Base-by-base conservation (phyloP, 1,284 basidiomycete genomes). In the Leccinum fallax region DNA sequence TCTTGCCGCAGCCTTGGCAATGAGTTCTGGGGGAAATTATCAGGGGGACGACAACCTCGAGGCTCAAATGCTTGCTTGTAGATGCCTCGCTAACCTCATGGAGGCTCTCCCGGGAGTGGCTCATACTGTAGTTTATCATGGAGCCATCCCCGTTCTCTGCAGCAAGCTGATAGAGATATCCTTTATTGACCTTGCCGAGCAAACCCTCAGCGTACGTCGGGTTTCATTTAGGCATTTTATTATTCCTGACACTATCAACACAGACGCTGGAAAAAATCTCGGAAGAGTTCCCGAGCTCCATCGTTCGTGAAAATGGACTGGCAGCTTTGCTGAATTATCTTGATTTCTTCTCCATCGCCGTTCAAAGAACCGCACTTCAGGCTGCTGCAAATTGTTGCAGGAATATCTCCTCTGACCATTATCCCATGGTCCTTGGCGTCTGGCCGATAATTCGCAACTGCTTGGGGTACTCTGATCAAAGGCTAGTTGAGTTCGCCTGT, bases 201-300 rank as follows among this genome's bases (percentile, higher is more conserved):
- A 98, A 78, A 97, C 95, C 6, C 79, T 98, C 64, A 95, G 93
- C 73, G 95, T 97, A 80, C 81, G 95, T 87, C 34, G 46, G 51
- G 0, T 28, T 62, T 64, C 55, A 59, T 53, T 53, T 51, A 36
- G 63, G 57, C 43, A 49, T 60, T 52, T 58, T 28, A 54, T 51
- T 30, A 53, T 61, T 58, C 30, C 69, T 71, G 66, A 74, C 67
- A 32, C 66, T 65, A 61, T 62, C 67, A 60, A 62, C 53, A 58
- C 68, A 97, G 95, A 98, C 95, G 0, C 83, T 98, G 79, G 95
- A 97, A 79, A 98, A 98, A 80, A 95, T 98, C 52, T 96, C 95
- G 2, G 93, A 95, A 74, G 96, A 97, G 76, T 94, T 95, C 69
- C 95, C 96, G 1, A 92, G 92, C 63, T 88, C 95, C 11, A 97